Conservation (phyloP, 805 yeast genomes). For the Pichia rugopelliculosa region DNA sequence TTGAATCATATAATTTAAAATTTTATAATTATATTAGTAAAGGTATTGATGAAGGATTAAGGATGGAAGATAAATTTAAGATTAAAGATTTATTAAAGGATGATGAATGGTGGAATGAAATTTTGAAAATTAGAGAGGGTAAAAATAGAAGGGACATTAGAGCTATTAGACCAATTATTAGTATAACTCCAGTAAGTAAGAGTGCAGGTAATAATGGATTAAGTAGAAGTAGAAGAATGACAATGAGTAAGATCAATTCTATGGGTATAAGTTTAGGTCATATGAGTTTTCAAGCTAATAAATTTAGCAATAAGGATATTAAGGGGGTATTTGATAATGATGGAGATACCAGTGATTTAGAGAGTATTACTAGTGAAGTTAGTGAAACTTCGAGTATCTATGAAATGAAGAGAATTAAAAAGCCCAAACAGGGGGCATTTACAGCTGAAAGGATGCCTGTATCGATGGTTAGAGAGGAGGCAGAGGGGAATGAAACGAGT, state of each 20-base stretch:
- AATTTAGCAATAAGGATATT: slow-evolving; percentile 6
- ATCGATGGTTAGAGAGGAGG: slow-evolving; percentile 59
- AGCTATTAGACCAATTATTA: slow-evolving; percentile 1
- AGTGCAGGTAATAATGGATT: not conserved
- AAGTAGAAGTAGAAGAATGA: not conserved
- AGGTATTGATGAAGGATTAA: slow-evolving; percentile 40
- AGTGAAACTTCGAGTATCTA: not conserved
- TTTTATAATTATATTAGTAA: slow-evolving; percentile 72
- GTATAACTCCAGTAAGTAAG: not conserved
- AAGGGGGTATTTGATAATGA: slow-evolving; percentile 1
- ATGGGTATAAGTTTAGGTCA: slow-evolving; percentile 11
- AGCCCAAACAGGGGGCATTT: slow-evolving; percentile 27
- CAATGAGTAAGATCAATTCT: slow-evolving; percentile 8
- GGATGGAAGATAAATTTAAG: slow-evolving; percentile 32
- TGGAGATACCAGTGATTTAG: slow-evolving; percentile 1
- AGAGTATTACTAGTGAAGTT: slow-evolving; percentile 1
- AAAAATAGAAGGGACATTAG: not conserved
- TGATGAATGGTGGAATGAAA: slow-evolving; percentile 78
- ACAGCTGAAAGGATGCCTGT: slow-evolving; percentile 67
- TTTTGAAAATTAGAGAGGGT: slow-evolving; percentile 3
- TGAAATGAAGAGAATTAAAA: slow-evolving; percentile 1
- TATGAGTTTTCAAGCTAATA: slow-evolving; percentile 10
- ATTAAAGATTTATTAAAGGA: slow-evolving; percentile 44
- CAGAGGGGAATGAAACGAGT: slow-evolving; percentile 60
- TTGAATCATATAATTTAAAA: slow-evolving; percentile 47